phyloP scores from a whole-genome alignment of 306 rosid species.

The Biancaea sappan region DNA sequence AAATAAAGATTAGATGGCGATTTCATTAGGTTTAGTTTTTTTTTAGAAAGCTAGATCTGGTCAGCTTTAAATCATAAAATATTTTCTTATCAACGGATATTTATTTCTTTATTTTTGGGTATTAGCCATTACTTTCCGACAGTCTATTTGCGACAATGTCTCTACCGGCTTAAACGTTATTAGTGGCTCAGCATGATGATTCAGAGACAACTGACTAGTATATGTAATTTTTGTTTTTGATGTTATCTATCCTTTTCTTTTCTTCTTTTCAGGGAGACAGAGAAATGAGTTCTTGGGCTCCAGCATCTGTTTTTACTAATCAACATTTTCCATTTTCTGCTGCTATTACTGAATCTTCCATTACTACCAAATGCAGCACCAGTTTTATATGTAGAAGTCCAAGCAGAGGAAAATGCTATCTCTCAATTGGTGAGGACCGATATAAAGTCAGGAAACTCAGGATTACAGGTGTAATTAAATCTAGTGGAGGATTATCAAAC shows the following conservation, averaged over 20 bases:
- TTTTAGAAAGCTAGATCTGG: too few relatives aligned
- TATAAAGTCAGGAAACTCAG: slow-evolving; percentile 39
- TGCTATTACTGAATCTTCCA: slow-evolving; percentile 30
- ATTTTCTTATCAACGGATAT: too few relatives aligned
- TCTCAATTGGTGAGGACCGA: slow-evolving; percentile 28
- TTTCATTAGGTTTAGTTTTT: too few relatives aligned
- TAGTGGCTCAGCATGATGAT: slow-evolving; percentile 1
- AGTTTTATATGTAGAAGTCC: slow-evolving; percentile 26
- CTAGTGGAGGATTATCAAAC: slow-evolving; percentile 34
- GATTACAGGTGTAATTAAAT: slow-evolving; percentile 31
- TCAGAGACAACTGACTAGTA: not conserved
- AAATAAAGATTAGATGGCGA: too few relatives aligned
- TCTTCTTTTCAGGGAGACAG: slow-evolving; percentile 32
- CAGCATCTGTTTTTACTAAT: slow-evolving; percentile 35
- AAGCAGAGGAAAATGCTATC: slow-evolving; percentile 30
- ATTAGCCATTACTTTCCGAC: not conserved
- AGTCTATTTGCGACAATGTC: not conserved
- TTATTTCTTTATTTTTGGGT: too few relatives aligned
- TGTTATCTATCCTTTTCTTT: slow-evolving; percentile 23
- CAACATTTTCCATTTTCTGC: slow-evolving; percentile 35
- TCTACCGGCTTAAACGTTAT: not conserved
- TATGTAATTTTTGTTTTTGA: slow-evolving; percentile 21
- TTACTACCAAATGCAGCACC: slow-evolving; percentile 30
- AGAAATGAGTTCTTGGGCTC: slow-evolving; percentile 49
- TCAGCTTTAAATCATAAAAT: too few relatives aligned